These are phyloP conservation scores for Sarocladium kiliense DNA, from an alignment of 2,329 filamentous ascomycete species.

Conservation along the genomic window DNA sequence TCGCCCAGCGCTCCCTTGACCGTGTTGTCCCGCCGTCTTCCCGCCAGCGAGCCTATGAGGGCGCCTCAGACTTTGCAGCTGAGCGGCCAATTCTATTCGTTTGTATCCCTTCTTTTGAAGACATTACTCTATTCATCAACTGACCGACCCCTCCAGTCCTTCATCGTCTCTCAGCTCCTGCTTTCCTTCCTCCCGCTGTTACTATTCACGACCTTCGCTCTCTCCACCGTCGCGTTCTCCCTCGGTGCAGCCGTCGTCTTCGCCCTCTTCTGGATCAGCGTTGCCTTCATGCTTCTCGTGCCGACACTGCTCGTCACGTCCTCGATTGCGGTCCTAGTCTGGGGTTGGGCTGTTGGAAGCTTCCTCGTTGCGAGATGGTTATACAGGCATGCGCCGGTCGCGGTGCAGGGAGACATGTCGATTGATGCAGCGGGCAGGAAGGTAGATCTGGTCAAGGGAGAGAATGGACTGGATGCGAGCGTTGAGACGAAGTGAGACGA, in stretches of 20 bases:
- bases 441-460: conserved; percentile 16
- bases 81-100: conserved; percentile 67
- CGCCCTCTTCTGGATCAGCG: conserved; percentile 60
- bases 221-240: conserved; percentile 58
- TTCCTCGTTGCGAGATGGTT: conserved; percentile 47
- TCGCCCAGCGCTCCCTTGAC: conserved; percentile 40
- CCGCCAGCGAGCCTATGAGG: conserved; percentile 51
- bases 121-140: not conserved
- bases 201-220: conserved; percentile 62
- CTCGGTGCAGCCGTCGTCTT: conserved; percentile 59
- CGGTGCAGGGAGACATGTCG: conserved; percentile 15
- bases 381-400: conserved; percentile 31
- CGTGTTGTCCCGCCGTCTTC: conserved; percentile 54
- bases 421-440: conserved; percentile 17
- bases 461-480: conserved; percentile 17
- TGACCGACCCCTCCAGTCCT: conserved; percentile 45
- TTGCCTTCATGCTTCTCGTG: conserved; percentile 62
- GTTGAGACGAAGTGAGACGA: conserved; percentile 8
- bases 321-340: conserved; percentile 57
- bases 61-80: conserved; percentile 49
- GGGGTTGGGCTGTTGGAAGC: conserved; percentile 60
- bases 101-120: conserved; percentile 24
- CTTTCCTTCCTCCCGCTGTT: conserved; percentile 63
- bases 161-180: conserved; percentile 59
- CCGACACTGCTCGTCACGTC: conserved; percentile 64